Evolutionary conservation across 345 rosid genomes (phyloP).

Genomic region (Trapa incisa): DNA sequence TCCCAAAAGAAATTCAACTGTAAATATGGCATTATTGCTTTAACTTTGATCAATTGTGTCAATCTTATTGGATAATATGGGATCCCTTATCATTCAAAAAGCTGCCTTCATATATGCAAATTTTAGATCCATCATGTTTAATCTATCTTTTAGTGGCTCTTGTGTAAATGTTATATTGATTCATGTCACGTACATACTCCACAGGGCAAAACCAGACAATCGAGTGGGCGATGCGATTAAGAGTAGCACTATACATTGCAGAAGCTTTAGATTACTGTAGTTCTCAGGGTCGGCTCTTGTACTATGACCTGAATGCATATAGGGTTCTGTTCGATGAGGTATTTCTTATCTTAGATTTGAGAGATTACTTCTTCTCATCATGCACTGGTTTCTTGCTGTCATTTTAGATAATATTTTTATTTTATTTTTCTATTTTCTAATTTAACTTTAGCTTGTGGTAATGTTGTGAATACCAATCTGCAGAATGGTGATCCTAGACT

Average conservation of each 20-base stretch:
- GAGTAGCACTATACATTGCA: slow-evolving; percentile 61
- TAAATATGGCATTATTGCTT: neutral
- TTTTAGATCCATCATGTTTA: neutral
- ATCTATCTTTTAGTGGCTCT: no score
- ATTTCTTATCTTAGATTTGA: neutral
- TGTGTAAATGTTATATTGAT: neutral
- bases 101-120: neutral
- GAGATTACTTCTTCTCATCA: no score
- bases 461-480: slow-evolving; percentile 9
- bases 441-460: neutral
- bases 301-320: slow-evolving; percentile 69
- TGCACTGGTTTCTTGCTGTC: no score
- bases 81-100: neutral
- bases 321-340: slow-evolving; percentile 89
- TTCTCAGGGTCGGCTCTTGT: slow-evolving; percentile 46
- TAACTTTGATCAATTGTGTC: neutral
- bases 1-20: neutral
- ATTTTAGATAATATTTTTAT: no score
- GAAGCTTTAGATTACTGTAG: slow-evolving; percentile 74
- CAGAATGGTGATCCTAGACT: slow-evolving; percentile 87
- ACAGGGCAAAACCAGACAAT: slow-evolving; percentile 73
- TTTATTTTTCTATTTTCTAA: neutral
- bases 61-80: neutral
- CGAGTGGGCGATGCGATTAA: slow-evolving; percentile 64
- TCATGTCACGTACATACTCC: neutral